Conservation (phyloP, 371 early-diverging fungal genomes). For the Dichotomocladium elegans region DNA sequence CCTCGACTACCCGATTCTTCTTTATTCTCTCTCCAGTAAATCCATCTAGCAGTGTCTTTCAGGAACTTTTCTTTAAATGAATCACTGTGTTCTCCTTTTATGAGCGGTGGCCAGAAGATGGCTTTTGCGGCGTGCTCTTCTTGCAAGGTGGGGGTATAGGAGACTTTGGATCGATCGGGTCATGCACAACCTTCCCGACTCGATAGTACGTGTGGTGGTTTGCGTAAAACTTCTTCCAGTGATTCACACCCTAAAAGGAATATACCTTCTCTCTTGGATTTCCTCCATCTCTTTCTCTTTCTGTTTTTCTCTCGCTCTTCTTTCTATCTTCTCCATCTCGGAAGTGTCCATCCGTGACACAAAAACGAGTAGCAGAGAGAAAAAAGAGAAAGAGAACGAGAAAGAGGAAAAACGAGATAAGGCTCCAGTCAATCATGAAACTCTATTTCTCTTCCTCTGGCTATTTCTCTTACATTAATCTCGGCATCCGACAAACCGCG, state of each 20-base stretch:
- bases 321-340: too few relatives aligned
- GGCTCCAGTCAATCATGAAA: too few relatives aligned
- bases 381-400: too few relatives aligned
- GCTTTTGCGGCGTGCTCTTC: conserved; percentile 31
- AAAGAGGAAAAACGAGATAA: too few relatives aligned
- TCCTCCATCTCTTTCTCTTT: not conserved
- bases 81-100: too few relatives aligned
- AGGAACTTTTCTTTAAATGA: not conserved
- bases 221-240: conserved; percentile 87
- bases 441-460: too few relatives aligned
- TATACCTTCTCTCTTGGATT: not conserved
- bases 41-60: not conserved
- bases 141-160: conserved; percentile 71
- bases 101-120: conserved; percentile 9
- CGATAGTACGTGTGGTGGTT: conserved; percentile 80
- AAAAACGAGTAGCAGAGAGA: too few relatives aligned
- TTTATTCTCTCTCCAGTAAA: not conserved
- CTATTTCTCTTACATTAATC: conserved; percentile 51
- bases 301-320: too few relatives aligned
- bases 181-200: conserved; percentile 79
- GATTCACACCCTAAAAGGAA: conserved; percentile 57
- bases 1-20: not conserved
- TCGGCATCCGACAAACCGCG: conserved; percentile 76
- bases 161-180: conserved; percentile 74
- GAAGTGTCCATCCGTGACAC: too few relatives aligned